Conservation (phyloP, 148 eudicot species). For the Dysphania ambrosioides region DNA sequence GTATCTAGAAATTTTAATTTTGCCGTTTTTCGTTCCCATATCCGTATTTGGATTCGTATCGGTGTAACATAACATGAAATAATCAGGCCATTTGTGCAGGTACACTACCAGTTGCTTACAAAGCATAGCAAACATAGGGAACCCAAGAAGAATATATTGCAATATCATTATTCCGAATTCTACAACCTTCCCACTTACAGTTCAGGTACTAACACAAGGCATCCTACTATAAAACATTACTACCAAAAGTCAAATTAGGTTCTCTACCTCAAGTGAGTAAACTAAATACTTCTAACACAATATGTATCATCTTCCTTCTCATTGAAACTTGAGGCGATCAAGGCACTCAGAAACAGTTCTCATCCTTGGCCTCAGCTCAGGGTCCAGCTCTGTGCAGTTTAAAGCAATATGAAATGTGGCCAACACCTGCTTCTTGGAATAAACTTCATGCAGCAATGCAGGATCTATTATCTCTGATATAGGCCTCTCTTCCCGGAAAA, state of each 20-base stretch:
- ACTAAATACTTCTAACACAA: constrained; percentile 20
- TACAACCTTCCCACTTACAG: background rate
- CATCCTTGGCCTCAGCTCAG: constrained; percentile 88
- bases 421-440: constrained; percentile 82
- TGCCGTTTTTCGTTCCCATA: too few species aligned
- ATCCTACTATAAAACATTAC: constrained; percentile 4
- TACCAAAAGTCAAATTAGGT: constrained; percentile 7
- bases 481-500: constrained; percentile 69
- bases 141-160: background rate
- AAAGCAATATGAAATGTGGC: constrained; percentile 80
- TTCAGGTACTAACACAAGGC: background rate
- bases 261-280: constrained; percentile 22
- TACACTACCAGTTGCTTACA: background rate
- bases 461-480: constrained; percentile 86
- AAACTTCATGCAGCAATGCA: constrained; percentile 64
- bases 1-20: too few species aligned
- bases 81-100: background rate
- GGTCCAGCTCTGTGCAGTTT: constrained; percentile 74
- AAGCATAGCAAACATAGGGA: background rate
- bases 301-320: constrained; percentile 20
- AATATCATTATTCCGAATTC: constrained; percentile 11
- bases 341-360: constrained; percentile 62
- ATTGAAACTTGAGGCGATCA: constrained; percentile 55
- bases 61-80: too few species aligned
- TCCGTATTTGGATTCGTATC: too few species aligned